These are phyloP conservation scores for Rhododendron kiyosumense DNA, from an alignment of 148 eudicot genomes.

Conservation along the genomic window DNA sequence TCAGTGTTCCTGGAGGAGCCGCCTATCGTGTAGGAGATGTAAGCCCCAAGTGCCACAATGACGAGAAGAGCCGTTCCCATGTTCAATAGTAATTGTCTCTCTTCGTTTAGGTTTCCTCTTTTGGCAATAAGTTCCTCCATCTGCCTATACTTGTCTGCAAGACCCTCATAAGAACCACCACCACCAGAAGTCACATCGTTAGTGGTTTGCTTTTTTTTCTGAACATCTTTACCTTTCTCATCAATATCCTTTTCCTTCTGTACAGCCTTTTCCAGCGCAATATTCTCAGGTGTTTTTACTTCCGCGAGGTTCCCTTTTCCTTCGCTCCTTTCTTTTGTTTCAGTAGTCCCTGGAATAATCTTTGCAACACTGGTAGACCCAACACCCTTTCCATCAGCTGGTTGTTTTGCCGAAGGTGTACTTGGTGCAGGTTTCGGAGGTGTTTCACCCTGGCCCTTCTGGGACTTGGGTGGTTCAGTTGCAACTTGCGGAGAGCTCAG, in stretches of 20 bases:
- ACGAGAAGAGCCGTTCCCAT: slow-evolving; percentile 57
- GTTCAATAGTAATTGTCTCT: slow-evolving; percentile 45
- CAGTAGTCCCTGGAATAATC: background rate
- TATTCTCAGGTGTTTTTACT: background rate
- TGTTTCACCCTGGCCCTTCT: background rate
- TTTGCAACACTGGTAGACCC: background rate
- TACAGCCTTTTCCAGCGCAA: background rate
- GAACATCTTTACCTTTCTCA: background rate
- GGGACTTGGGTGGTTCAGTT: background rate
- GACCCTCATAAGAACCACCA: background rate
- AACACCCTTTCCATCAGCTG: background rate
- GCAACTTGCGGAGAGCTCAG: background rate
- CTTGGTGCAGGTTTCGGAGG: background rate
- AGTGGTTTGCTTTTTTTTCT: background rate
- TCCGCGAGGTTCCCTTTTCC: background rate
- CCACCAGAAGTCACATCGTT: background rate
- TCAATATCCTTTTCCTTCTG: background rate
- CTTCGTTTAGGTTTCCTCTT: slow-evolving; percentile 27
- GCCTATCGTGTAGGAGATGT: slow-evolving; percentile 34
- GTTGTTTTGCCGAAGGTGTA: background rate
- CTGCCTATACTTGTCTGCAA: slow-evolving; percentile 4
- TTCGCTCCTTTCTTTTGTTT: background rate
- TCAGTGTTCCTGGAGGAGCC: slow-evolving; percentile 5
- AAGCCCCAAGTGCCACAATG: slow-evolving; percentile 50
- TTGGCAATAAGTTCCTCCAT: slow-evolving; percentile 19